Evolutionary conservation across 1,139 yeast species (phyloP).

Genomic region (Protomyces inouyei): DNA sequence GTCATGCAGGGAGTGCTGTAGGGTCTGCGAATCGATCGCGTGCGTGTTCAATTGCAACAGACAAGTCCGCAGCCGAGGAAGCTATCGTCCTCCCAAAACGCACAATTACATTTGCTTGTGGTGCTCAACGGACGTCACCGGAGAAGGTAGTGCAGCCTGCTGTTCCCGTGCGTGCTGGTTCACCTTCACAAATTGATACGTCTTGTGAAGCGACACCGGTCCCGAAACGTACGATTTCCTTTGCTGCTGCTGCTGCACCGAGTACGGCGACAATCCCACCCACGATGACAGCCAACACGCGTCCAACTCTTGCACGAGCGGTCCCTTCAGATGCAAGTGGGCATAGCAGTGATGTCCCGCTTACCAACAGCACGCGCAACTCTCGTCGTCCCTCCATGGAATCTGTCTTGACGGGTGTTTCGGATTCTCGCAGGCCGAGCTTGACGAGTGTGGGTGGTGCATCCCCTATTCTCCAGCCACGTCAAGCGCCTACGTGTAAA

Average conservation of each 20-base stretch:
- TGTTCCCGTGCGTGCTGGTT: neutral
- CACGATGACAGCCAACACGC: too few relatives aligned
- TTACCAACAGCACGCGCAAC: neutral
- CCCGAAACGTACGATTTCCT: neutral
- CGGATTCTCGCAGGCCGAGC: neutral
- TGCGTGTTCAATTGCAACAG: neutral
- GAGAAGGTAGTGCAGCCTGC: neutral
- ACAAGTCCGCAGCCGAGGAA: neutral
- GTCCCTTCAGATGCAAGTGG: neutral
- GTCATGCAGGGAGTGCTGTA: too few relatives aligned
- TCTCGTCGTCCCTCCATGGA: constrained; percentile 16
- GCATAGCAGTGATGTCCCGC: neutral
- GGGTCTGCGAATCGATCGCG: neutral
- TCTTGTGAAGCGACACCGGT: neutral
- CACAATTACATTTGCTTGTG: neutral
- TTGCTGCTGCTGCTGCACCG: neutral
- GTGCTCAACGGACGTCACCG: neutral
- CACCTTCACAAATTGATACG: neutral
- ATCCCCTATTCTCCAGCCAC: constrained; percentile 1
- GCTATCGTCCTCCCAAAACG: neutral
- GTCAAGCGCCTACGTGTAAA: constrained; percentile 16
- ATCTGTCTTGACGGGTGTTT: neutral
- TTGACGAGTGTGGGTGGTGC: neutral
- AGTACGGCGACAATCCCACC: neutral
- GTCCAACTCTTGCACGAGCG: neutral